These are phyloP conservation scores for Chimonanthus praecox DNA, from an alignment of 164 flowering plant species.

Conservation along the genomic window DNA sequence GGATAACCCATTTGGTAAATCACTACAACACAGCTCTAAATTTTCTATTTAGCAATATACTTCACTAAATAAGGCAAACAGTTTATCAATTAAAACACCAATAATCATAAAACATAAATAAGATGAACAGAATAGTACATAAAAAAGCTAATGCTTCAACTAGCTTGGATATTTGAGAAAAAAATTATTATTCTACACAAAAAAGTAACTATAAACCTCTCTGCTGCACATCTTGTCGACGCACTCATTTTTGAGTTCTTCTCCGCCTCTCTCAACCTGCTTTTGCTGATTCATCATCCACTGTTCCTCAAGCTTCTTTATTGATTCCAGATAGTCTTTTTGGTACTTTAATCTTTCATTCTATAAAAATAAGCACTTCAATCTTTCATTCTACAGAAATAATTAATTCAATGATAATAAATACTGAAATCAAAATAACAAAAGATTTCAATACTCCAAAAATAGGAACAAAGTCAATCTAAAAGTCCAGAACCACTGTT, in stretches of 20 bases:
- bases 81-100: too few relatives aligned
- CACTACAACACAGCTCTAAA: too few relatives aligned
- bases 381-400: too few relatives aligned
- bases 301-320: conserved; percentile 81
- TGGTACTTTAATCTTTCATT: conserved; percentile 63
- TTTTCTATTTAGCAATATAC: too few relatives aligned
- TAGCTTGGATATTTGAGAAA: not conserved
- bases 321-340: conserved; percentile 69
- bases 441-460: too few relatives aligned
- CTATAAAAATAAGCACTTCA: conserved; percentile 22
- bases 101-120: too few relatives aligned
- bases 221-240: conserved; percentile 24
- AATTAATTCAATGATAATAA: too few relatives aligned
- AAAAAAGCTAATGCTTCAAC: not conserved
- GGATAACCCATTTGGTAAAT: too few relatives aligned
- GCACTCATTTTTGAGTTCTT: conserved; percentile 22
- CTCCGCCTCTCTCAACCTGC: conserved; percentile 18
- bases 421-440: too few relatives aligned
- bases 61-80: too few relatives aligned
- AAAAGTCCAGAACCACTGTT: too few relatives aligned
- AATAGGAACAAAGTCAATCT: too few relatives aligned
- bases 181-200: not conserved
- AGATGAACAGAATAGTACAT: not conserved
- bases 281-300: conserved; percentile 48
- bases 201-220: conserved; percentile 32